Conservation (phyloP, 768 basidiomycete species). For the Hericium alpestre region DNA sequence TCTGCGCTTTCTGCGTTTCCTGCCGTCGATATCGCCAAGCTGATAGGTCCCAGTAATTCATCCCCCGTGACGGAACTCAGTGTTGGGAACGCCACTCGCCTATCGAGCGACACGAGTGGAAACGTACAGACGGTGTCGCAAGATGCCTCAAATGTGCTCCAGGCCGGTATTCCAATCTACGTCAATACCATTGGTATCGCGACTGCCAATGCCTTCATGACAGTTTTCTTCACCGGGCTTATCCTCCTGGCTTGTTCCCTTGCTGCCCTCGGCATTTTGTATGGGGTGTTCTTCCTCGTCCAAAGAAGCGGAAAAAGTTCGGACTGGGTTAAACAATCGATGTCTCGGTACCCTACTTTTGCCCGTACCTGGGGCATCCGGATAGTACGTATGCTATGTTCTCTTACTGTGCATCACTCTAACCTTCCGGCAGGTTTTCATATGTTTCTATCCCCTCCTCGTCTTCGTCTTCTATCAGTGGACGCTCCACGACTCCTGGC, state of each 20-base stretch:
- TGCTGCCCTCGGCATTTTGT: slow-evolving; percentile 41
- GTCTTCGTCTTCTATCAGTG: slow-evolving; percentile 85
- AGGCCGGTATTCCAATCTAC: slow-evolving; percentile 77
- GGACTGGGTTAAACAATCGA: slow-evolving; percentile 12
- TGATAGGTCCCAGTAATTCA: neutral
- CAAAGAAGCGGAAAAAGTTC: neutral
- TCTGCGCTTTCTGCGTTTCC: slow-evolving; percentile 11
- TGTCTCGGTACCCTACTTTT: slow-evolving; percentile 33
- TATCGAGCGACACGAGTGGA: slow-evolving; percentile 18
- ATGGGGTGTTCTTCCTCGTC: slow-evolving; percentile 24
- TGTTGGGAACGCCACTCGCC: neutral
- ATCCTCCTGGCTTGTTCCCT: slow-evolving; percentile 54
- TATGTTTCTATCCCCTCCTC: slow-evolving; percentile 56
- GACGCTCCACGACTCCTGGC: slow-evolving; percentile 83
- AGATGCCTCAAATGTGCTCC: slow-evolving; percentile 52
- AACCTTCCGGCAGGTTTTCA: slow-evolving; percentile 36
- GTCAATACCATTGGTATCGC: slow-evolving; percentile 69
- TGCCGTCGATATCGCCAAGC: slow-evolving; percentile 11
- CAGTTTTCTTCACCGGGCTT: slow-evolving; percentile 66
- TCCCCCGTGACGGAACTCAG: neutral
- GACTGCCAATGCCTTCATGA: slow-evolving; percentile 84
- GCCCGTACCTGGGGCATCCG: slow-evolving; percentile 54
- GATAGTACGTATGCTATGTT: slow-evolving; percentile 36
- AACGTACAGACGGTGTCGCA: slow-evolving; percentile 55
- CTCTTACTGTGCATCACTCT: neutral